Conservation (phyloP, 805 yeast genomes). For the Yarrowia hollandica region DNA sequence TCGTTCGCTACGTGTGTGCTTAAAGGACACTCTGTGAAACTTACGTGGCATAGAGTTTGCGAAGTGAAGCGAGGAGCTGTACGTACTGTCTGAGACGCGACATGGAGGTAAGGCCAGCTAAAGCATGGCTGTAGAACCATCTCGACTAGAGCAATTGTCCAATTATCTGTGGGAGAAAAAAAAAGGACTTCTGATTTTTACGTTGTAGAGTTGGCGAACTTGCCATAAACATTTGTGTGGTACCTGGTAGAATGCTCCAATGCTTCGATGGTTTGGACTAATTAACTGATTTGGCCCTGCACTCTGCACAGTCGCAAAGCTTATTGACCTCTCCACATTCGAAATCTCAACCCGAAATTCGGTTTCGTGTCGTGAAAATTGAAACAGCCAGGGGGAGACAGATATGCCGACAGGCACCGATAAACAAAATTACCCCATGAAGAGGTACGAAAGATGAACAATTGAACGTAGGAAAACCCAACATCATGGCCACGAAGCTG, state of each 20-base stretch:
- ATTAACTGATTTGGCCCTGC: slow-evolving; percentile 2
- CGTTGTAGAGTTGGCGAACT: too few relatives aligned
- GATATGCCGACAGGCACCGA: slow-evolving; percentile 1
- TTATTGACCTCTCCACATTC: background rate
- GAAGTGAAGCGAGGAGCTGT: slow-evolving; percentile 9
- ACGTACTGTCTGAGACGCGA: background rate
- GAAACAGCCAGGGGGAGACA: slow-evolving; percentile 18
- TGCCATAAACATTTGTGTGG: background rate
- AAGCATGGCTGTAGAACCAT: background rate
- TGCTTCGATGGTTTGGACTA: slow-evolving; percentile 5
- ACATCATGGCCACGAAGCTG: too few relatives aligned
- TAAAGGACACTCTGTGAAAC: slow-evolving; percentile 26
- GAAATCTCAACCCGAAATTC: background rate
- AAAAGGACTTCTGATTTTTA: too few relatives aligned
- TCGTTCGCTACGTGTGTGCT: slow-evolving; percentile 14
- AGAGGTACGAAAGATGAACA: background rate
- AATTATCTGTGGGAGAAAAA: too few relatives aligned
- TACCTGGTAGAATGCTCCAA: background rate
- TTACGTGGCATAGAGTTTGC: slow-evolving; percentile 22
- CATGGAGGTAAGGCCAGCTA: background rate
- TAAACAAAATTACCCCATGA: background rate
- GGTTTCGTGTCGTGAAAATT: slow-evolving; percentile 21
- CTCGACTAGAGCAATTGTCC: too few relatives aligned
- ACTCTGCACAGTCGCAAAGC: background rate
- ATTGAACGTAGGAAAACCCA: too few relatives aligned